Evolutionary conservation across 2,329 filamentous ascomycete species (phyloP), one percentile per base, ranked within the genome.

Genomic region (Chaetoscypha palmicola): DNA sequence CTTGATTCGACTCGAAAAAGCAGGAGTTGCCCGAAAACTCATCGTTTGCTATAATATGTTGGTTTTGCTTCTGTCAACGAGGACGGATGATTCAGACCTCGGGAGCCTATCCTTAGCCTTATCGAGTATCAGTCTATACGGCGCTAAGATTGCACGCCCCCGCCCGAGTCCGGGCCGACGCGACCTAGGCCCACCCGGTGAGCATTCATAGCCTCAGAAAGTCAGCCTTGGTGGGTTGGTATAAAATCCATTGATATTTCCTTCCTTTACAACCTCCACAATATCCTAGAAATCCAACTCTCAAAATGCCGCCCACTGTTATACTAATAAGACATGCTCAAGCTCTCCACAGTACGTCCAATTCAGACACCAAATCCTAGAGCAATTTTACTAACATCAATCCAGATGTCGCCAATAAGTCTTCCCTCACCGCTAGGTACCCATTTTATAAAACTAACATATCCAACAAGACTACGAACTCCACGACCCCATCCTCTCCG

Each of bases 301-400:
- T 31, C 31, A 50, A 46, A 20, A 68, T 68, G 66, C 51, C 66
- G 11, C 65, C 65, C 4, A 58, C 60, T 4, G 52, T 68, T n/a
- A 63, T 69, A 47, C 48, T 69, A 4, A 66, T 69, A 46, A 58
- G 66, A 37, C 66, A 69, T 45, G 66, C 62, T 19, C 58, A 69
- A 58, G 66, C 66, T 28, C 30, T 59, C 38, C 66, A 69, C 38
- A 69, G 66, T 67, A 52, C 57, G 60, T 60, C 30, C 19, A 22
- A 26, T 22, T 37, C n/a, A 12, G 24, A 28, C 7, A 28, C 7
- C 8, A 9, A 10, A 22, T 10, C 31, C 20, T 21, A 14, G 39
- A 35, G 22, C 22, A 34, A 12, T n/a, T 22, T 30, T 20, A 32
- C 41, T 38, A 43, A 37, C 16, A 38, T 49, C 14, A 23, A 22